Conservation (phyloP, 305 asterid species). For the Solanum hybrid region DNA sequence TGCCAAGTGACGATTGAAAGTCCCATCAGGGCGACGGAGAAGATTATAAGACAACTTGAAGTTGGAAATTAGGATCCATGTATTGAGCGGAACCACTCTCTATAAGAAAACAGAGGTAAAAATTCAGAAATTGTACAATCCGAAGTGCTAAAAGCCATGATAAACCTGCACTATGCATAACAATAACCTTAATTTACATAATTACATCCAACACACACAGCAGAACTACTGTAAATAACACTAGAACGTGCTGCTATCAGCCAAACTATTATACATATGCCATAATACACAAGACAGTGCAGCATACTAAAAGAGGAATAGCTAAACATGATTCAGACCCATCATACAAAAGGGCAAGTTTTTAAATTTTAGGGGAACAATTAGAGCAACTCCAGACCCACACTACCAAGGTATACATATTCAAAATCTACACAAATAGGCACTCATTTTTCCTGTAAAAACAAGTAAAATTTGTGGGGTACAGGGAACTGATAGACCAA, state of each 20-base stretch:
- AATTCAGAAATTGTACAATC: conserved; percentile 2
- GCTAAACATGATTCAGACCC: neutral
- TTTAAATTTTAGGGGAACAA: neutral
- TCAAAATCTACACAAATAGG: neutral
- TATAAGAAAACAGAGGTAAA: conserved; percentile 3
- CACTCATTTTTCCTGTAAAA: neutral
- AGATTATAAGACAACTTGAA: conserved; percentile 21
- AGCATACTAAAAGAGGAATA: conserved; percentile 1
- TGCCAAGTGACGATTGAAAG: conserved; percentile 24
- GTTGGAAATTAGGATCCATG: conserved; percentile 20
- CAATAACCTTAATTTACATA: neutral
- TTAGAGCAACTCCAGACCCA: conserved; percentile 5
- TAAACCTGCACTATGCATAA: neutral
- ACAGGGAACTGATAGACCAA: neutral
- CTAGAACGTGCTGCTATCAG: neutral
- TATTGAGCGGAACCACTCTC: conserved; percentile 22
- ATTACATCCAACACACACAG: neutral
- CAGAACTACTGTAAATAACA: neutral
- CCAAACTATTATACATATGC: neutral
- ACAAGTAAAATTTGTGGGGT: neutral
- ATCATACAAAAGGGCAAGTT: neutral
- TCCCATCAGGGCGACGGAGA: conserved; percentile 24
- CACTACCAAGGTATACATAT: neutral
- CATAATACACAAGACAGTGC: neutral
- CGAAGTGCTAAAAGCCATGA: neutral